A percentile compares a stretch with the other conserved stretches of the same genome.
These are phyloP conservation scores for Trapa incisa DNA, from an alignment of 345 rosid genomes.

Conservation along the genomic window DNA sequence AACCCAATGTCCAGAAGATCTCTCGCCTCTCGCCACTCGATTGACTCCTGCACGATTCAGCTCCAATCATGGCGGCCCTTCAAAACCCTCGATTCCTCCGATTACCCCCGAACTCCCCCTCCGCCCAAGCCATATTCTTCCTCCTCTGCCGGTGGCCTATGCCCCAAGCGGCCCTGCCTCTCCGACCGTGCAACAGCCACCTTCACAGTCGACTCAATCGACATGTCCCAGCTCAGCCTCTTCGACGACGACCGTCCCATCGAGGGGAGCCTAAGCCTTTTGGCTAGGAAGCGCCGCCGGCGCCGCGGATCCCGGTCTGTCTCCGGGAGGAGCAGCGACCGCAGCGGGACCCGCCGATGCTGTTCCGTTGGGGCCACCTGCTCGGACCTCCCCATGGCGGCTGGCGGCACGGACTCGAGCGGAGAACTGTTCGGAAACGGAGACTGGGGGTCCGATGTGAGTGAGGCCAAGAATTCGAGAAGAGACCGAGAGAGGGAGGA, in stretches of 20 bases:
- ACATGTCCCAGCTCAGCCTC: constrained; percentile 62
- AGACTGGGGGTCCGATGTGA: constrained; percentile 83
- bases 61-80: constrained; percentile 91
- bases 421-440: constrained; percentile 79
- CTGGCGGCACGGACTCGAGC: constrained; percentile 87
- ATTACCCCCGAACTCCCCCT: constrained; percentile 26
- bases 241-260: constrained; percentile 45
- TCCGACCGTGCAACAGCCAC: constrained; percentile 88
- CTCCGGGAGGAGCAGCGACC: constrained; percentile 85
- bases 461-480: constrained; percentile 62
- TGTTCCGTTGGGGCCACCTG: constrained; percentile 88
- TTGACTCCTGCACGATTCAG: constrained; percentile 73
- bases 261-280: constrained; percentile 26
- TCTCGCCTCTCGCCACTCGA: constrained; percentile 45
- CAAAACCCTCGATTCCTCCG: constrained; percentile 31
- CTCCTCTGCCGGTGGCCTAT: constrained; percentile 12
- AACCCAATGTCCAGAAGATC: constrained; percentile 28
- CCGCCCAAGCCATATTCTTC: constrained; percentile 21
- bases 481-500: constrained; percentile 48
- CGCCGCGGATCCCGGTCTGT: constrained; percentile 84
- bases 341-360: constrained; percentile 77
- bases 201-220: constrained; percentile 44
- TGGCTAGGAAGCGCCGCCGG: constrained; percentile 65
- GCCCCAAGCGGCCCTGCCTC: constrained; percentile 81
- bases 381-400: constrained; percentile 82